These are phyloP conservation scores for Pseudocercospora ulei DNA, from an alignment of 2,329 filamentous ascomycete genomes.

Conservation along the genomic window DNA sequence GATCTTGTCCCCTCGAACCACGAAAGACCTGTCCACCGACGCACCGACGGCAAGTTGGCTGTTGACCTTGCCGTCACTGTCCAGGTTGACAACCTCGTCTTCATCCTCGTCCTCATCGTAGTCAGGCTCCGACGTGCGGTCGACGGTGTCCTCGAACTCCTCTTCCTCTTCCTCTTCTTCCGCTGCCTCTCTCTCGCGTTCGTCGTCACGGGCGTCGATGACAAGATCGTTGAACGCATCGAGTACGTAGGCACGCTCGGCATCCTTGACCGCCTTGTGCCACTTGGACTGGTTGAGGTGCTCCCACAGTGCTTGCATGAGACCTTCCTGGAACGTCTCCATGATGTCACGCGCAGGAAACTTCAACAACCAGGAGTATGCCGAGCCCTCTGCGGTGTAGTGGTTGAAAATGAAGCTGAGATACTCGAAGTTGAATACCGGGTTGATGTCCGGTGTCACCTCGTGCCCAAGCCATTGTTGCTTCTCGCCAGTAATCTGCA, in stretches of 20 bases:
- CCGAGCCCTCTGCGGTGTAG: constrained; percentile 75
- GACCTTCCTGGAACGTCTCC: constrained; percentile 80
- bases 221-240: constrained; percentile 91
- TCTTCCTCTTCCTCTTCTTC: constrained; percentile 48
- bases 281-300: constrained; percentile 90
- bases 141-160: constrained; percentile 53
- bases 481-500: constrained; percentile 68
- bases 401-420: constrained; percentile 99
- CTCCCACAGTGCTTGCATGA: constrained; percentile 96
- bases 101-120: constrained; percentile 64
- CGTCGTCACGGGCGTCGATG: constrained; percentile 60
- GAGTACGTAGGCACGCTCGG: constrained; percentile 85
- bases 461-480: constrained; percentile 79
- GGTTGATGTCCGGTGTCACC: constrained; percentile 84
- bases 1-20: constrained; percentile 94
- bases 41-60: constrained; percentile 91
- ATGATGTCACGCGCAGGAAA: constrained; percentile 76
- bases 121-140: constrained; percentile 58
- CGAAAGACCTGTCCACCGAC: constrained; percentile 93
- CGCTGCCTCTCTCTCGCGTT: constrained; percentile 46
- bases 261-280: constrained; percentile 73
- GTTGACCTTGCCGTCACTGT: constrained; percentile 75
- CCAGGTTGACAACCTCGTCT: constrained; percentile 61
- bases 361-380: constrained; percentile 88
- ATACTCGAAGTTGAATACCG: constrained; percentile 97